Evolutionary conservation across 306 rosid genomes (phyloP), one percentile per base, ranked within the genome.

Genomic region (Quercus engelmannii): DNA sequence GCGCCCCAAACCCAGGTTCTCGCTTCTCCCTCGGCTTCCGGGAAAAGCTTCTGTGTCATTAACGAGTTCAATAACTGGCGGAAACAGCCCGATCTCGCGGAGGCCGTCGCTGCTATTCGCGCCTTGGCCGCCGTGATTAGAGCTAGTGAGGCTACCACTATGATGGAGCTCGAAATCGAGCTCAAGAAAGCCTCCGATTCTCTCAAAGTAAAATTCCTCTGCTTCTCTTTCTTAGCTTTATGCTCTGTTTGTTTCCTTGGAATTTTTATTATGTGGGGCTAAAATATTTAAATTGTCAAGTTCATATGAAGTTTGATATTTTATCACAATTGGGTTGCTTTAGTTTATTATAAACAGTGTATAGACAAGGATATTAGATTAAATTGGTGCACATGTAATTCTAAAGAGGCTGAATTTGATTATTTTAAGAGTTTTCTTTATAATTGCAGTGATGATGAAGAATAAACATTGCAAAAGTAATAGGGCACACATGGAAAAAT

Each of bases 101-200:
- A 95, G 83, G 99, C 98, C 6, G 99, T 92, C 26, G 98, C 99
- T 21, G 99, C 99, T 5, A 92, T 95, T 80, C 92, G 98, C 68
- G 97, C 99, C 13, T 83, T 95, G 81, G 99, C 97, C 54, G 84
- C 98, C 7, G 96, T 92, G 55, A 95, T 92, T 51, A 80, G 93
- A 76, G 78, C 90, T 7, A 90, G 97, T 31, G 78, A 89, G 68
- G 99, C 97, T 57, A 87, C 92, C 38, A 95, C 97, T 6, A 95
- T 95, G 98, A 90, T 93, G 97, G 96, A 95, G 78, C 96, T 95
- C 28, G 98, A 90, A 83, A 90, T 90, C 73, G 96, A 93, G 87
- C 98, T 95, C 56, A 93, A 93, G 77, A 91, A 86, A 79, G 99
- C 99, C n/a, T 92, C 99, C 8, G 96, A 95, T 72, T 86, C 97